Evolutionary conservation across 2,329 filamentous ascomycete genomes (phyloP).

Genomic region (Cytospora paraplurivora): DNA sequence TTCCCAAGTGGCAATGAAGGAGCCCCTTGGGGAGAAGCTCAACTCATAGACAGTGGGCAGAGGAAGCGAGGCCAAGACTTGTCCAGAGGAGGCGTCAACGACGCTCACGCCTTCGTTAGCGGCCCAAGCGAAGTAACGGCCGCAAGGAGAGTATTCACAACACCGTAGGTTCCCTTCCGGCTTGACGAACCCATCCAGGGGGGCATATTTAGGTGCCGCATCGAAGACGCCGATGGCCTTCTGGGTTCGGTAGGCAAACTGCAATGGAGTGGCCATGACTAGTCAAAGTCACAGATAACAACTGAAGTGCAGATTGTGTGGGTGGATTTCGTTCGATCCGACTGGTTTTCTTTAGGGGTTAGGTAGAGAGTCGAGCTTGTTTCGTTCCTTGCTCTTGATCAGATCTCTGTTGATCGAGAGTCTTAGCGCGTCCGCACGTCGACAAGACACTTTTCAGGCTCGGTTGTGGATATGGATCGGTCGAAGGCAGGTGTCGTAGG

Average conservation of each 20-base stretch:
- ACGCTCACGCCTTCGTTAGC: conserved; percentile 84
- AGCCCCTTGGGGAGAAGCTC: conserved; percentile 89
- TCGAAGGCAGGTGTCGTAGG: not conserved
- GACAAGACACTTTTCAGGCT: conserved; percentile 2
- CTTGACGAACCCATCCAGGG: conserved; percentile 79
- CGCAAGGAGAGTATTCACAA: conserved; percentile 93
- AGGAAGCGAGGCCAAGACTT: conserved; percentile 72
- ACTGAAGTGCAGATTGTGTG: conserved; percentile 35
- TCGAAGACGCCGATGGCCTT: conserved; percentile 95
- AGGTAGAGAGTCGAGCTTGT: not conserved
- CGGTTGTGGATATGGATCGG: not conserved
- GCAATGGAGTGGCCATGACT: conserved; percentile 91
- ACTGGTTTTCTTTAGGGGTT: conserved; percentile 23
- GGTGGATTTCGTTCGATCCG: conserved; percentile 20
- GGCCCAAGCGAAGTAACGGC: conserved; percentile 95
- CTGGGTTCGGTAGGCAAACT: conserved; percentile 96
- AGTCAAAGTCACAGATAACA: conserved; percentile 78
- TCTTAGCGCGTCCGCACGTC: conserved; percentile 1
- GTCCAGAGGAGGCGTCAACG: conserved; percentile 76
- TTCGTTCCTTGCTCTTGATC: conserved; percentile 11
- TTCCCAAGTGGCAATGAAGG: conserved; percentile 96
- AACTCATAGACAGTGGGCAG: conserved; percentile 89
- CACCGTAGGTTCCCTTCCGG: conserved; percentile 94
- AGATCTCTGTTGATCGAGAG: conserved; percentile 11
- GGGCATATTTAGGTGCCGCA: conserved; percentile 81